phyloP scores from a whole-genome alignment of 768 basidiomycete genomes.

The Suillus brevipes region DNA sequence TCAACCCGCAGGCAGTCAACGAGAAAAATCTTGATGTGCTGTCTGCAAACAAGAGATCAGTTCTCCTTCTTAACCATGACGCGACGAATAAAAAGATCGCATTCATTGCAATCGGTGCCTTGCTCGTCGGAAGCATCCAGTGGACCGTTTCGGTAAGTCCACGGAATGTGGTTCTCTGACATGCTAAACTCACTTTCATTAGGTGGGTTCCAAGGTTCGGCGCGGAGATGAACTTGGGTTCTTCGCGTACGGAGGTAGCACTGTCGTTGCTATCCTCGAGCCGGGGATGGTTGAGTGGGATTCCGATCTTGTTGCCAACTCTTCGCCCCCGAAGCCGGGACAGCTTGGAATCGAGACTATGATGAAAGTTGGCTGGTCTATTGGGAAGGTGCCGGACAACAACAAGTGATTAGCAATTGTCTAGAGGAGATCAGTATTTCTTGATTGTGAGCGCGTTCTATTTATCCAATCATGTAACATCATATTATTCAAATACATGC shows the following conservation, averaged over 20 bases:
- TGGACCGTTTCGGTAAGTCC: constrained; percentile 49
- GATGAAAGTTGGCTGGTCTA: constrained; percentile 45
- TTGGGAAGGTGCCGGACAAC: constrained; percentile 19
- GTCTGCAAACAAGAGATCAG: constrained; percentile 60
- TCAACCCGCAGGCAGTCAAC: constrained; percentile 80
- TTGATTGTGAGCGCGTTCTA: background rate
- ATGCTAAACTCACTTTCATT: background rate
- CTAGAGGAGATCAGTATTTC: background rate
- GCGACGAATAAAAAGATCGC: constrained; percentile 52
- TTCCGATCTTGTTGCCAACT: constrained; percentile 58
- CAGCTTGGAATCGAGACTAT: constrained; percentile 60
- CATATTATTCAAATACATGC: background rate
- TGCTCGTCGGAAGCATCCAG: constrained; percentile 74
- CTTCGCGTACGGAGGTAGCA: constrained; percentile 80
- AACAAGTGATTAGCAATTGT: background rate
- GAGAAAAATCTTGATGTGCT: constrained; percentile 64
- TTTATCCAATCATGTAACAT: background rate
- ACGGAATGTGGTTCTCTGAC: background rate
- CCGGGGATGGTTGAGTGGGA: constrained; percentile 56
- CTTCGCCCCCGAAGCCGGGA: constrained; percentile 19
- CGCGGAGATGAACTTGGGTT: constrained; percentile 69
- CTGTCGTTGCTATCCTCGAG: constrained; percentile 62
- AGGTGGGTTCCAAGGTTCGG: constrained; percentile 50
- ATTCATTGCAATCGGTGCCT: constrained; percentile 76
- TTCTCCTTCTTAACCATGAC: constrained; percentile 51